These are phyloP conservation scores for Paraconiothyrium sp. DNA, from an alignment of 2,329 filamentous ascomycete species.

Conservation along the genomic window DNA sequence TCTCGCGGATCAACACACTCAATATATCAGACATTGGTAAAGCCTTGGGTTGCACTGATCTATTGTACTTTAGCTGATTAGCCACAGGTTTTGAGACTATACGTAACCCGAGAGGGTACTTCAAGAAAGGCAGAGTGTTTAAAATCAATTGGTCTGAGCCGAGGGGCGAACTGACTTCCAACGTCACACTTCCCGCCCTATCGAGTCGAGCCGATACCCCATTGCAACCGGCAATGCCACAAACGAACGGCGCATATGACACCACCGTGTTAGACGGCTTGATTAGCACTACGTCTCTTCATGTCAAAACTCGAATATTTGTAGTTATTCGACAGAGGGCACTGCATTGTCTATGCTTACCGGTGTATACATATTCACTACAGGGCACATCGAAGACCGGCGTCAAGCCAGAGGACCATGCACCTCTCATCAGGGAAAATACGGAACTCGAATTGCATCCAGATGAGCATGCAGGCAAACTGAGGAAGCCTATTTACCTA, in stretches of 20 bases:
- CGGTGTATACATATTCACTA: constrained; percentile 9
- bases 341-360: constrained; percentile 1
- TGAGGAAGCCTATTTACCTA: not conserved
- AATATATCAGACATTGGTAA: not conserved
- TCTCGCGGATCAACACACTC: not conserved
- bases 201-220: not conserved
- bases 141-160: constrained; percentile 7
- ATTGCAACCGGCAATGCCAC: not conserved
- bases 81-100: not conserved
- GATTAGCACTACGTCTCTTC: not conserved
- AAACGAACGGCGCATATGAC: not conserved
- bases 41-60: too few relatives aligned
- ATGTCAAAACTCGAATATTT: constrained; percentile 6
- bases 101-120: constrained; percentile 1
- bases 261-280: not conserved
- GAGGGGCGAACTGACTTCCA: not conserved
- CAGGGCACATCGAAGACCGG: constrained; percentile 9
- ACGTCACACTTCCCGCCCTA: not conserved
- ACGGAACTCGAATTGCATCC: not conserved
- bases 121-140: constrained; percentile 10
- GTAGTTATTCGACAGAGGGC: constrained; percentile 1
- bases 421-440: not conserved
- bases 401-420: constrained; percentile 4
- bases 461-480: not conserved
- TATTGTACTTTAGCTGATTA: not conserved